These are phyloP conservation scores for Coleophoma cylindrospora DNA, from an alignment of 2,329 filamentous ascomycete species.

Conservation along the genomic window DNA sequence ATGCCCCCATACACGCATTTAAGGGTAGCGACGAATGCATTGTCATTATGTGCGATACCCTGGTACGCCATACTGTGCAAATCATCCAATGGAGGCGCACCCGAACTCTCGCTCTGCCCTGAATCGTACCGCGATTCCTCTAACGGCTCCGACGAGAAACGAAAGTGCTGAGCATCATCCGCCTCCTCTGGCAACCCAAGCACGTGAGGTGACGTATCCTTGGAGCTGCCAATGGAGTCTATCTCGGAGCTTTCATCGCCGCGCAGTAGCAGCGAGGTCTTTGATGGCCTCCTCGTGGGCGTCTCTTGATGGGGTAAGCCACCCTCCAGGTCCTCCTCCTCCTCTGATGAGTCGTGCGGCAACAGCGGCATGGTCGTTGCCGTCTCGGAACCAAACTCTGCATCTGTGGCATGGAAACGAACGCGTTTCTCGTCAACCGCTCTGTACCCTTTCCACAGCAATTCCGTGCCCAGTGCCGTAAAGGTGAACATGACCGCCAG, in stretches of 20 bases:
- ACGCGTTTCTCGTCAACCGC: background rate
- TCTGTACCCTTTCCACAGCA: conserved; percentile 3
- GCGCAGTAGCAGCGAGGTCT: background rate
- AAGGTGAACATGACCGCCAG: conserved; percentile 8
- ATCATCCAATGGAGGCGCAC: background rate
- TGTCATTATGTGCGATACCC: conserved; percentile 1
- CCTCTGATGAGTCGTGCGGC: background rate
- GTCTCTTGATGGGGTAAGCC: background rate
- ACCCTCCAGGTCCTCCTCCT: background rate
- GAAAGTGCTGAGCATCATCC: background rate
- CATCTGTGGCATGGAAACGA: background rate
- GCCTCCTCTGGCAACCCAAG: background rate
- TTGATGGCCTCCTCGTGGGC: background rate
- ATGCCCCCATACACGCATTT: conserved; percentile 3
- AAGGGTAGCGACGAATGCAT: conserved; percentile 4
- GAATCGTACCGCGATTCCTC: background rate
- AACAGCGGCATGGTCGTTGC: background rate
- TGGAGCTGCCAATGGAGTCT: background rate
- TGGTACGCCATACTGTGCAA: conserved; percentile 2
- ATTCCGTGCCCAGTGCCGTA: conserved; percentile 3
- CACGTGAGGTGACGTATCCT: no score
- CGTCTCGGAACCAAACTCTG: background rate
- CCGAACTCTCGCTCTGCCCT: background rate
- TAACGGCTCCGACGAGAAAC: no score
- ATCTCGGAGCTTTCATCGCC: background rate